Conservation (phyloP, 192 early-diverging fungal genomes). For the Coemansia sp. region DNA sequence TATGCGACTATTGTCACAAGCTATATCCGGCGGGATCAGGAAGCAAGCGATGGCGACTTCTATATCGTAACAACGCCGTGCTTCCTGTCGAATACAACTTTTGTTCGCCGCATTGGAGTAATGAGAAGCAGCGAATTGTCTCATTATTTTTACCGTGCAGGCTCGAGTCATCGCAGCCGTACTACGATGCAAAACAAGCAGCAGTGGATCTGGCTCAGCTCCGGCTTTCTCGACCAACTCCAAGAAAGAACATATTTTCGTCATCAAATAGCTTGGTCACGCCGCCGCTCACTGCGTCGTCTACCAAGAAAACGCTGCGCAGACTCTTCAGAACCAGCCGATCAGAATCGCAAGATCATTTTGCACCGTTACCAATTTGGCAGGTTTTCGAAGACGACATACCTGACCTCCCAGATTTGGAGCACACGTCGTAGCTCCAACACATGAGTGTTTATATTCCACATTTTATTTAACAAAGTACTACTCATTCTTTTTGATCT, state of each 20-base stretch:
- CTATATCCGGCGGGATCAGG: slow-evolving; percentile 30
- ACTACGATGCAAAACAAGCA: slow-evolving; percentile 13
- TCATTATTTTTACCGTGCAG: slow-evolving; percentile 32
- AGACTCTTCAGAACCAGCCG: background rate
- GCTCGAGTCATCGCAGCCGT: slow-evolving; percentile 18
- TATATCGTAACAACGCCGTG: slow-evolving; percentile 14
- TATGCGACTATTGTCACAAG: slow-evolving; percentile 36
- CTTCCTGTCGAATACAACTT: slow-evolving; percentile 38
- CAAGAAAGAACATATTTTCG: background rate
- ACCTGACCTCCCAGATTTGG: slow-evolving; percentile 6
- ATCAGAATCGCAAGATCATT: background rate
- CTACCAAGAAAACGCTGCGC: background rate
- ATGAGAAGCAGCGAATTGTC: slow-evolving; percentile 35
- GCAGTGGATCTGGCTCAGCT: background rate
- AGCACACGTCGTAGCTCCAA: background rate
- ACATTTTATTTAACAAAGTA: background rate
- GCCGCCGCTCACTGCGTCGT: background rate
- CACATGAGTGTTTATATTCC: background rate
- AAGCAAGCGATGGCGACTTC: slow-evolving; percentile 25
- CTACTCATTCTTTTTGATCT: slow-evolving; percentile 24
- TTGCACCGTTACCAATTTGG: slow-evolving; percentile 8
- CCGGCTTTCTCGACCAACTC: background rate
- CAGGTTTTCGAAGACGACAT: slow-evolving; percentile 25
- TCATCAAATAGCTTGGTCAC: background rate
- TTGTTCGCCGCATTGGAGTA: slow-evolving; percentile 35